A percentile compares a stretch with the other conserved stretches of the same genome.
phyloP scores from a whole-genome alignment of 805 yeast species.

The Osmozyma mogii region DNA sequence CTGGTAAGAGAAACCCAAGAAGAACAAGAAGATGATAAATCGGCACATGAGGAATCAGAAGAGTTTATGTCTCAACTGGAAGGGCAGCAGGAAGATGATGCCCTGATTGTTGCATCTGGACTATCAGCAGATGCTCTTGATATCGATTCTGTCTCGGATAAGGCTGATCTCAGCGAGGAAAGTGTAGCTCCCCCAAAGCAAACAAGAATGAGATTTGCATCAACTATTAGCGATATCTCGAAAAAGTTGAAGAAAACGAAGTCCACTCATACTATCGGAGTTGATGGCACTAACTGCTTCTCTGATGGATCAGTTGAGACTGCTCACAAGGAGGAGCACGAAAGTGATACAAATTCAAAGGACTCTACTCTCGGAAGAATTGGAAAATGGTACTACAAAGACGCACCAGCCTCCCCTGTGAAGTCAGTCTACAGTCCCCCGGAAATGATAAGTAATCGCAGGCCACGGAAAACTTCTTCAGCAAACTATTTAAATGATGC shows the following conservation, averaged over 20 bases:
- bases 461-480: slow-evolving; percentile 21
- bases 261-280: slow-evolving; percentile 15
- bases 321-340: not conserved
- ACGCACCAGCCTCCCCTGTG: slow-evolving; percentile 18
- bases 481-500: no score
- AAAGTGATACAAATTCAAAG: slow-evolving; percentile 8
- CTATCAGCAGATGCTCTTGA: no score
- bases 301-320: slow-evolving; percentile 18
- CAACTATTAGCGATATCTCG: slow-evolving; percentile 10
- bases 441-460: slow-evolving; percentile 59
- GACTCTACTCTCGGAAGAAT: slow-evolving; percentile 44
- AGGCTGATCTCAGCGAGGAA: no score
- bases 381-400: slow-evolving; percentile 62
- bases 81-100: no score
- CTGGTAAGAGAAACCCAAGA: slow-evolving; percentile 17
- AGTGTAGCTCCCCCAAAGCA: slow-evolving; percentile 1
- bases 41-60: slow-evolving; percentile 1
- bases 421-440: slow-evolving; percentile 37
- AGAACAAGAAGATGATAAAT: slow-evolving; percentile 4
- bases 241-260: slow-evolving; percentile 14
- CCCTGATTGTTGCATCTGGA: no score
- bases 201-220: slow-evolving; percentile 2
- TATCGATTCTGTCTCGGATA: no score
- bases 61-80: slow-evolving; percentile 1
- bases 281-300: slow-evolving; percentile 18